These are phyloP conservation scores for Pinus albicaulis DNA, from an alignment of 75 land plant genomes.

Conservation along the genomic window DNA sequence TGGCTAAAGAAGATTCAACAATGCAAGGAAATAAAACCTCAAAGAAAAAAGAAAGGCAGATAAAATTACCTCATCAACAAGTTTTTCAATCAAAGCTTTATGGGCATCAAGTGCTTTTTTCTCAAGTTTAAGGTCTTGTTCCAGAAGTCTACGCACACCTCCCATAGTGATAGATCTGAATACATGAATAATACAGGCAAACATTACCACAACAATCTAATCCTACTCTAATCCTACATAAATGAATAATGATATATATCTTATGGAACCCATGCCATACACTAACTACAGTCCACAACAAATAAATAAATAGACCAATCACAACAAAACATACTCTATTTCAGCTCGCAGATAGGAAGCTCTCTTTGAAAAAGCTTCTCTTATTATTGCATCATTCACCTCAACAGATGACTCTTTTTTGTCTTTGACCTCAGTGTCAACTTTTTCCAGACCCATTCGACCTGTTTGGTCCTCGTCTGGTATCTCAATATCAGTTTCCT, in stretches of 20 bases:
- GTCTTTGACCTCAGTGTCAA: slow-evolving; percentile 16
- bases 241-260: neutral
- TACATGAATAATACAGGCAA: slow-evolving; percentile 2
- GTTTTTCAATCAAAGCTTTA: slow-evolving; percentile 49
- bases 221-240: neutral
- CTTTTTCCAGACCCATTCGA: slow-evolving; percentile 14
- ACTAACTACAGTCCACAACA: too few relatives aligned
- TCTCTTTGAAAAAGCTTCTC: slow-evolving; percentile 49
- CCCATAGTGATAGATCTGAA: slow-evolving; percentile 55
- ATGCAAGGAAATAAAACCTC: neutral
- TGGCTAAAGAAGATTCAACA: neutral
- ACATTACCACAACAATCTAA: neutral
- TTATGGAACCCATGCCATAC: neutral
- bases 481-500: slow-evolving; percentile 12
- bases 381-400: slow-evolving; percentile 35
- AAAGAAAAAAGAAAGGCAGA: neutral
- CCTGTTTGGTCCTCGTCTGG: slow-evolving; percentile 6
- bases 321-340: slow-evolving; percentile 36
- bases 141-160: slow-evolving; percentile 70
- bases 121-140: slow-evolving; percentile 69
- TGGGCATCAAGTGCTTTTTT: slow-evolving; percentile 53
- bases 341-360: slow-evolving; percentile 41
- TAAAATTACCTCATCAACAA: slow-evolving; percentile 60
- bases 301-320: neutral
- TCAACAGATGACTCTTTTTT: slow-evolving; percentile 19